Conservation (phyloP, 352 stramenopile genomes). For the Pythium aphanidermatum region DNA sequence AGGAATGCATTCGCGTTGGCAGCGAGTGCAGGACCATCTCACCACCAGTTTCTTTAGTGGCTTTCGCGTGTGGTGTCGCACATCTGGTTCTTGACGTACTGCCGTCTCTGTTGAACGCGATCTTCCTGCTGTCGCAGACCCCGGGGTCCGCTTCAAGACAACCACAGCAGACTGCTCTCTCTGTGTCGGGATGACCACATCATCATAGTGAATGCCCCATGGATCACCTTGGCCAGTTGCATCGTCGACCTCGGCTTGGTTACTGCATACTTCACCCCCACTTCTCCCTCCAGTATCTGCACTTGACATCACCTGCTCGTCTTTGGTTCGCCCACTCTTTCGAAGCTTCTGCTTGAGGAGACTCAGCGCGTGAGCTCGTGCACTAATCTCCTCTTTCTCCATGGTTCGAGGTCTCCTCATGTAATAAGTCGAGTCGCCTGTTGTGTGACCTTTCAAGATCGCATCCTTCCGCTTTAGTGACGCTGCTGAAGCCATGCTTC, state of each 20-base stretch:
- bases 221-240: no score
- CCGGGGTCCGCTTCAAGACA: no score
- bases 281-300: neutral
- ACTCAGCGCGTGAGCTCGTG: conserved; percentile 14
- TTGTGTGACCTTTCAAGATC: conserved; percentile 17
- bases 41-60: conserved; percentile 28
- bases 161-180: no score
- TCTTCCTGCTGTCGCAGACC: no score
- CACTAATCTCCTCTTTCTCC: neutral
- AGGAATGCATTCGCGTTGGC: conserved; percentile 69
- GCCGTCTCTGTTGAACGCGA: no score
- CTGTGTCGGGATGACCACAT: neutral
- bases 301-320: no score
- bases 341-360: conserved; percentile 21
- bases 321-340: neutral
- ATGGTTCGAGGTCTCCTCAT: conserved; percentile 5
- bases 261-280: neutral
- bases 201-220: no score
- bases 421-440: no score
- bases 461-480: neutral
- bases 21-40: conserved; percentile 56
- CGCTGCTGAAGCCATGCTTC: neutral
- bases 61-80: neutral
- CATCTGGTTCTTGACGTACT: neutral
- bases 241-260: conserved; percentile 5